Evolutionary conservation across 495 filamentous ascomycete species (phyloP).

Genomic region (Xylaria sp.): DNA sequence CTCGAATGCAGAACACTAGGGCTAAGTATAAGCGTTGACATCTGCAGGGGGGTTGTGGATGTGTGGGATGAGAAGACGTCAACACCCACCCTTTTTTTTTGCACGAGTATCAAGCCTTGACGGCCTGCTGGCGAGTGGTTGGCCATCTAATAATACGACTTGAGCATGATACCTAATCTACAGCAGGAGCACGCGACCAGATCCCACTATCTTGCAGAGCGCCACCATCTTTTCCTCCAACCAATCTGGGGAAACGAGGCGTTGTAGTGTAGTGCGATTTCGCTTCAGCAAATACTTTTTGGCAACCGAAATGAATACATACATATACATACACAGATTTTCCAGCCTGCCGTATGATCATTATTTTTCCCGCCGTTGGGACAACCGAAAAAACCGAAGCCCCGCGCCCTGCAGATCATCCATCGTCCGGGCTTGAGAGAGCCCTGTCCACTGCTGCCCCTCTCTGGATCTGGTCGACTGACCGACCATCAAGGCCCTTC

Average conservation of each 20-base stretch:
- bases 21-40: not conserved
- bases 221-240: constrained; percentile 5
- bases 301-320: not conserved
- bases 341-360: not conserved
- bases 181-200: constrained; percentile 22
- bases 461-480: constrained; percentile 7
- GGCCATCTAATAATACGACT: constrained; percentile 11
- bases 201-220: constrained; percentile 15
- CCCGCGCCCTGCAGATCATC: constrained; percentile 26
- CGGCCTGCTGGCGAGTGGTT: constrained; percentile 3
- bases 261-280: constrained; percentile 17
- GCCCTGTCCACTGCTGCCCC: not conserved
- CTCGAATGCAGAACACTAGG: not conserved
- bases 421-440: constrained; percentile 2
- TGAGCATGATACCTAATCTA: constrained; percentile 4
- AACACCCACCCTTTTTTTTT: constrained; percentile 2
- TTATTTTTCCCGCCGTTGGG: constrained; percentile 14
- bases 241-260: constrained; percentile 12
- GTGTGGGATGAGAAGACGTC: not conserved
- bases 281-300: not conserved
- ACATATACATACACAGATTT: not conserved
- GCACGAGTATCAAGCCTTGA: not conserved
- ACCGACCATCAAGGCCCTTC: constrained; percentile 3
- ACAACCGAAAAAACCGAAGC: constrained; percentile 11
- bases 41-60: not conserved